A percentile compares a stretch with the other conserved stretches of the same genome.
Conservation (phyloP, 2,329 filamentous ascomycete species). For the Helotiales sp. region DNA sequence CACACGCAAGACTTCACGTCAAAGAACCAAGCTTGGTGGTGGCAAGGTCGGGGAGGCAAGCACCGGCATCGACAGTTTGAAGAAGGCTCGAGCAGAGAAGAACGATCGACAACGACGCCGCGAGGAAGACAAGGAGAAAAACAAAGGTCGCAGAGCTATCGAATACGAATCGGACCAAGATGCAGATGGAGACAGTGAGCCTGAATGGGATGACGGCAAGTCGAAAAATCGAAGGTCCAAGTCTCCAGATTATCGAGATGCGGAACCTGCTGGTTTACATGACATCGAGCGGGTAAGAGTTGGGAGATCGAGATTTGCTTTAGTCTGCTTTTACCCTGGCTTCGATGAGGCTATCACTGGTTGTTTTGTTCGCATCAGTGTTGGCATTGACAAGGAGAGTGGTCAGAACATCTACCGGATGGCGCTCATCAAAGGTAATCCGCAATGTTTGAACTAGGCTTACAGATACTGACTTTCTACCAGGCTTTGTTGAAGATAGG, state of each 20-base stretch:
- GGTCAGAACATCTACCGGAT: slow-evolving; percentile 82
- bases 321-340: slow-evolving; percentile 89
- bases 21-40: slow-evolving; percentile 66
- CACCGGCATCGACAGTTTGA: slow-evolving; percentile 70
- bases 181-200: slow-evolving; percentile 73
- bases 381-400: slow-evolving; percentile 73
- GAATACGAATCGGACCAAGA: slow-evolving; percentile 58
- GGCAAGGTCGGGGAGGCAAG: slow-evolving; percentile 68
- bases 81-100: slow-evolving; percentile 62
- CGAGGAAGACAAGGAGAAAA: slow-evolving; percentile 59
- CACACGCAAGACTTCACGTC: slow-evolving; percentile 69
- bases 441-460: neutral
- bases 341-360: slow-evolving; percentile 81
- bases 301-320: slow-evolving; percentile 81
- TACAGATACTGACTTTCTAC: slow-evolving; percentile 29
- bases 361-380: slow-evolving; percentile 81
- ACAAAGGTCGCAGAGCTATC: slow-evolving; percentile 46
- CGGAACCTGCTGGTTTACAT: slow-evolving; percentile 69
- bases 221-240: slow-evolving; percentile 47
- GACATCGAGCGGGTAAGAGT: slow-evolving; percentile 84
- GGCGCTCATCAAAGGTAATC: slow-evolving; percentile 78
- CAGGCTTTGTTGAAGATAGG: slow-evolving; percentile 75
- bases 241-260: slow-evolving; percentile 46
- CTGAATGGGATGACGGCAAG: slow-evolving; percentile 68
- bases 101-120: slow-evolving; percentile 63